Evolutionary conservation across 306 rosid species (phyloP).

Genomic region (Begonia fuchsioides): DNA sequence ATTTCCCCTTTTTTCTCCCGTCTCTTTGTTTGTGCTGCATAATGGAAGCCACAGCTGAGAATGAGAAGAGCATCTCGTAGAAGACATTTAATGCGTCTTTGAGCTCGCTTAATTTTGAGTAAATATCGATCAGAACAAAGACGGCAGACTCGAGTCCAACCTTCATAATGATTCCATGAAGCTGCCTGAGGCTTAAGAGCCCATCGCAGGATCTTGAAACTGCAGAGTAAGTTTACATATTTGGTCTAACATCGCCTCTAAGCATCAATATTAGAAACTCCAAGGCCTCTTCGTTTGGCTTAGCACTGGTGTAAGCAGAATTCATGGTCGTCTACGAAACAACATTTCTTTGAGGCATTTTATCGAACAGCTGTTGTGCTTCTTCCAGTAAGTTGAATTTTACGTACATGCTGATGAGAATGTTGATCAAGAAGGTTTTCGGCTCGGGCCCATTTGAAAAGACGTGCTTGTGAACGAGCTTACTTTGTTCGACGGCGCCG

Average conservation of each 20-base stretch:
- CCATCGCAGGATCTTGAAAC: conserved; percentile 61
- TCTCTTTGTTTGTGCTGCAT: too few species aligned
- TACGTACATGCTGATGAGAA: conserved; percentile 48
- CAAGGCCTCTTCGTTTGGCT: conserved; percentile 39
- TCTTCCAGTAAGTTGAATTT: conserved; percentile 54
- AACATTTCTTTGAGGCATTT: conserved; percentile 71
- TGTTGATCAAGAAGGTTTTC: conserved; percentile 40
- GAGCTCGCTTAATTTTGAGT: conserved; percentile 61
- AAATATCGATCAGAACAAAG: conserved; percentile 56
- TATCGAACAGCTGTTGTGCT: conserved; percentile 48
- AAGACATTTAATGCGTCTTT: conserved; percentile 36
- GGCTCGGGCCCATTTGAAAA: conserved; percentile 50
- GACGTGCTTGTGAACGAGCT: conserved; percentile 49
- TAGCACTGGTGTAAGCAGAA: conserved; percentile 46
- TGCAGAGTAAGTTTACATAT: conserved; percentile 72
- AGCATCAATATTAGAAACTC: conserved; percentile 41
- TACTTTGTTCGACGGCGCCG: conserved; percentile 43
- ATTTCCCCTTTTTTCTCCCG: too few species aligned
- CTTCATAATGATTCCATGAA: conserved; percentile 44
- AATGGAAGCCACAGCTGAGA: too few species aligned
- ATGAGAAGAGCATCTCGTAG: conserved; percentile 66
- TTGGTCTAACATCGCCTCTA: conserved; percentile 68
- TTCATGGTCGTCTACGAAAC: conserved; percentile 75
- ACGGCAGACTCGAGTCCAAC: conserved; percentile 78
- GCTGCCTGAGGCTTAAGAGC: conserved; percentile 36